Evolutionary conservation across 306 rosid species (phyloP).

Genomic region (Vigna radiata): DNA sequence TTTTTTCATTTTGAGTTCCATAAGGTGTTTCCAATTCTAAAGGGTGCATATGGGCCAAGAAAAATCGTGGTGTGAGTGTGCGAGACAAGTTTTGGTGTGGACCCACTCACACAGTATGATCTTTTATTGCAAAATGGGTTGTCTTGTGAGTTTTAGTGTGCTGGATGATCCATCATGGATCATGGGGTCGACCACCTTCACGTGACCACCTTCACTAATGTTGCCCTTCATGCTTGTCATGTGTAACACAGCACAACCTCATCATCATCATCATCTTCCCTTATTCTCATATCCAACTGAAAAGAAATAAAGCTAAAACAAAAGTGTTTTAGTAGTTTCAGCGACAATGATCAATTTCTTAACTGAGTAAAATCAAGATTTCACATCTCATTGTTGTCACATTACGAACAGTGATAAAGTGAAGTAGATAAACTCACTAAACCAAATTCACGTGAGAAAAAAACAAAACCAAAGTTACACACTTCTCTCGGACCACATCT

Average conservation of each 20-base stretch:
- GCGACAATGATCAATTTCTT: constrained; percentile 31
- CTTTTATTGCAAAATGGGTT: constrained; percentile 39
- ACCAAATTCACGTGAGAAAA: constrained; percentile 50
- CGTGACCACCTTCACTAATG: constrained; percentile 61
- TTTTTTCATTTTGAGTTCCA: constrained; percentile 37
- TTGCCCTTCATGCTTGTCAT: constrained; percentile 61
- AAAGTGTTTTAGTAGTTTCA: constrained; percentile 27
- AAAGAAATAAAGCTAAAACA: constrained; percentile 26
- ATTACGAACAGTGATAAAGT: constrained; percentile 49
- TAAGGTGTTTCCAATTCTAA: constrained; percentile 17
- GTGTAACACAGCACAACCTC: constrained; percentile 31
- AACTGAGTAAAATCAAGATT: constrained; percentile 19
- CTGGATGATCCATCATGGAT: constrained; percentile 4
- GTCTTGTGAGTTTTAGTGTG: constrained; percentile 38
- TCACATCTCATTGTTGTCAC: constrained; percentile 53
- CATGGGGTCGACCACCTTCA: constrained; percentile 60
- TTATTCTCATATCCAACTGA: constrained; percentile 29
- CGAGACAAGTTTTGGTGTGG: constrained; percentile 10
- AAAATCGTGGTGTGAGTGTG: constrained; percentile 40
- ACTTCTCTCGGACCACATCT: constrained; percentile 25
- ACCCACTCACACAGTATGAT: constrained; percentile 17
- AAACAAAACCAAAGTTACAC: constrained; percentile 18
- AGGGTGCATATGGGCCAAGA: constrained; percentile 42
- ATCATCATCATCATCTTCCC: constrained; percentile 37
- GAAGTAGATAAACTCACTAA: constrained; percentile 31